These are phyloP conservation scores for Corchorus olitorius DNA, from an alignment of 345 rosid genomes.

Conservation along the genomic window DNA sequence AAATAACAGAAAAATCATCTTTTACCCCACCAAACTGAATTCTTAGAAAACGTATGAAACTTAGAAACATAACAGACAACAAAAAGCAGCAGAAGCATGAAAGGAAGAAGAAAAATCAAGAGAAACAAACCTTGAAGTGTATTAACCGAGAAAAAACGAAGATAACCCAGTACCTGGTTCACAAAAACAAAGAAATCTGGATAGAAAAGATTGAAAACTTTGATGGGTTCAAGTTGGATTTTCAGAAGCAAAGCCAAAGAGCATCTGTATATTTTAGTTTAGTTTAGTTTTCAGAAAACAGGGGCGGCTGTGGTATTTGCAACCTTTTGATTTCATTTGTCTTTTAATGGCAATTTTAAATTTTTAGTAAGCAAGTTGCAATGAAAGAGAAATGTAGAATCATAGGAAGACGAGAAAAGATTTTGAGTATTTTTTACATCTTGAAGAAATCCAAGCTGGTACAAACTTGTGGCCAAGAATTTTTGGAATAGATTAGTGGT, in stretches of 20 bases:
- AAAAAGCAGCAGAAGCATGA: background rate
- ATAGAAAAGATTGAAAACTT: background rate
- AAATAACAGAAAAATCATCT: too few species aligned
- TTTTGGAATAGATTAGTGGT: constrained; percentile 39
- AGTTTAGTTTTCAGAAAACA: background rate
- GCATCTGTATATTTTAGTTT: background rate
- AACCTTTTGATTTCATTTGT: background rate
- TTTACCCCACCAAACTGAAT: too few species aligned
- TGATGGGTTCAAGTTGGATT: background rate
- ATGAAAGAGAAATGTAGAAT: background rate
- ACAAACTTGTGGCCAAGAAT: constrained; percentile 46
- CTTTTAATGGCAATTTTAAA: background rate
- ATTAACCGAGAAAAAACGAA: constrained; percentile 6
- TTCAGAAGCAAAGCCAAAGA: constrained; percentile 3
- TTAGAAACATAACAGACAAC: background rate
- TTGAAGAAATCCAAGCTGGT: background rate
- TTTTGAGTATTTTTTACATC: background rate
- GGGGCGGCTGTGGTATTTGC: constrained; percentile 22
- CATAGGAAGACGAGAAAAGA: background rate
- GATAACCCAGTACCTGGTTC: constrained; percentile 18
- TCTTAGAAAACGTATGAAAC: background rate
- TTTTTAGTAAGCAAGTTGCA: background rate
- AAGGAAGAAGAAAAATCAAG: constrained; percentile 1
- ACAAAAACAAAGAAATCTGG: constrained; percentile 15
- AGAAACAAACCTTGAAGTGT: constrained; percentile 20